Percentiles rank a stretch among this genome's conserved stretches.
Evolutionary conservation across 2,329 filamentous ascomycete genomes (phyloP).

Genomic region (Talaromyces sp.): DNA sequence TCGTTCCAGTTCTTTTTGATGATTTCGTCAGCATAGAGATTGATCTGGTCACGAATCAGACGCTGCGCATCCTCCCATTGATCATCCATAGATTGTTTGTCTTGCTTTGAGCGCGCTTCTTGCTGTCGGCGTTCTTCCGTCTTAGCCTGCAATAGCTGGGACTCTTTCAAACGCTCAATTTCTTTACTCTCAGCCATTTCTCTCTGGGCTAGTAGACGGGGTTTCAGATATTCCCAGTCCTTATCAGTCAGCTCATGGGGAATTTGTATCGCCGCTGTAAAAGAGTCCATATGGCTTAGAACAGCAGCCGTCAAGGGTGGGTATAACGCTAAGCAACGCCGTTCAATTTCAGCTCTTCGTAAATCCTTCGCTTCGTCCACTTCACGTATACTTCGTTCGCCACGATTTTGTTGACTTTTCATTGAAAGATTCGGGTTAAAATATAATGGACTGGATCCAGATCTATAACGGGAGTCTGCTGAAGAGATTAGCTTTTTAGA

Average conservation of each 20-base stretch:
- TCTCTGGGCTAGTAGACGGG: slow-evolving; percentile 64
- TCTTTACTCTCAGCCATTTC: slow-evolving; percentile 60
- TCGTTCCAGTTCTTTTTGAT: slow-evolving; percentile 64
- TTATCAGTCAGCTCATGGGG: slow-evolving; percentile 64
- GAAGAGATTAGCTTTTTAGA: background rate
- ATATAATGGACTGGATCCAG: background rate
- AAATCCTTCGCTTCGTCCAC: slow-evolving; percentile 62
- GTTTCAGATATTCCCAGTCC: slow-evolving; percentile 67
- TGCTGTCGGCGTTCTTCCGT: slow-evolving; percentile 47
- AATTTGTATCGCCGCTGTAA: slow-evolving; percentile 70
- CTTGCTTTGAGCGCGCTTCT: slow-evolving; percentile 50
- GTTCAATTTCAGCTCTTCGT: slow-evolving; percentile 68
- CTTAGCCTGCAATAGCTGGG: slow-evolving; percentile 45
- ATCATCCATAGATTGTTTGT: slow-evolving; percentile 60
- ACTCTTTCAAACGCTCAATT: slow-evolving; percentile 49
- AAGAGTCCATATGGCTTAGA: slow-evolving; percentile 68
- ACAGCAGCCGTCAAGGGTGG: slow-evolving; percentile 63
- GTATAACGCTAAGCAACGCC: slow-evolving; percentile 61
- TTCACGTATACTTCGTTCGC: slow-evolving; percentile 59
- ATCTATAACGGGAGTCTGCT: background rate
- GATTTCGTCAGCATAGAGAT: slow-evolving; percentile 65
- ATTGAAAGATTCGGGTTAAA: background rate
- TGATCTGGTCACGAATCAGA: slow-evolving; percentile 63
- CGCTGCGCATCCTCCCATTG: slow-evolving; percentile 70
- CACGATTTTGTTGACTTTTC: slow-evolving; percentile 20